These are phyloP conservation scores for Yarrowia porcina DNA, from an alignment of 805 yeast genomes.

Conservation along the genomic window DNA sequence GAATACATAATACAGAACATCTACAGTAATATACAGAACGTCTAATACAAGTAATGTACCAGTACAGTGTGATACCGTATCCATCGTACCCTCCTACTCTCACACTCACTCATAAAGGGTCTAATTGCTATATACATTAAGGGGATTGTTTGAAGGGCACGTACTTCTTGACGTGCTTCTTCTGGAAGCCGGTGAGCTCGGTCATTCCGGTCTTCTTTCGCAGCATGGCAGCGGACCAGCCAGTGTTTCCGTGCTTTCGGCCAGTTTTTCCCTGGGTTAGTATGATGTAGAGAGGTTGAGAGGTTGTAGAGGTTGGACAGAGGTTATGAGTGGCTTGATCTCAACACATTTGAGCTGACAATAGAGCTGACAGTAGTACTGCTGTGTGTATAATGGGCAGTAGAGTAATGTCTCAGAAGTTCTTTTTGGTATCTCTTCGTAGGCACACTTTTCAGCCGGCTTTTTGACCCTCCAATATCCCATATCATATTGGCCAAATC, in stretches of 20 bases:
- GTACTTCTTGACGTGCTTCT: conserved; percentile 23
- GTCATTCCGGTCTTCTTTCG: conserved; percentile 60
- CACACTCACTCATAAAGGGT: neutral
- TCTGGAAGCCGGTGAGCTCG: conserved; percentile 40
- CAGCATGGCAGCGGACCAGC: conserved; percentile 62
- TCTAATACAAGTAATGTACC: neutral
- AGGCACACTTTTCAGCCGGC: neutral
- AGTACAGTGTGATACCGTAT: too few relatives aligned
- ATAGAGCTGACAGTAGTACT: neutral
- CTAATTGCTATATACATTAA: conserved; percentile 19
- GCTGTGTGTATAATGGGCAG: neutral
- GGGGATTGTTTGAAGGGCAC: conserved; percentile 27
- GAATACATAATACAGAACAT: neutral
- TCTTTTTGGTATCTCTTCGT: neutral
- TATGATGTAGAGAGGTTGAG: neutral
- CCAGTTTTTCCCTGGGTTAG: conserved; percentile 62
- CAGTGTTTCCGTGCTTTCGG: conserved; percentile 88
- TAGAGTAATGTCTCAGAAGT: neutral
- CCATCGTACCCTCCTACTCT: too few relatives aligned
- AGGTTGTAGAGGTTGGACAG: neutral
- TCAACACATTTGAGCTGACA: too few relatives aligned
- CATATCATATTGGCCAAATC: neutral
- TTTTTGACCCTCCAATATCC: neutral
- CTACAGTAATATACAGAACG: too few relatives aligned
- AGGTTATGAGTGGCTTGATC: neutral